Evolutionary conservation across 139 green algal species (phyloP).

Genomic region (Ulvella scutata): DNA sequence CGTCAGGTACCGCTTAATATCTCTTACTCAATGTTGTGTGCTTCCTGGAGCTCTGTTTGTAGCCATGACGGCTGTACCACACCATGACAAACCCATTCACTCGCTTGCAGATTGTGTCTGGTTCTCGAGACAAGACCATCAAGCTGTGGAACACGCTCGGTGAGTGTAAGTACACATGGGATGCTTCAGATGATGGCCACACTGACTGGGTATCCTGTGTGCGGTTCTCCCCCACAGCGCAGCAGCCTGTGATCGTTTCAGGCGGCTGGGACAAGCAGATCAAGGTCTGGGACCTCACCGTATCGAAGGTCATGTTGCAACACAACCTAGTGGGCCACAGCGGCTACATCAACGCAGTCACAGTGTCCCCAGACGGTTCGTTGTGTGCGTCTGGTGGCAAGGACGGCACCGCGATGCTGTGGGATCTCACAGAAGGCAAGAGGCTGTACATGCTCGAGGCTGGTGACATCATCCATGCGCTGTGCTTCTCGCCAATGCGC

Average conservation of each 20-base stretch:
- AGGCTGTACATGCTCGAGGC: slow-evolving; percentile 95
- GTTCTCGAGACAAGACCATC: slow-evolving; percentile 91
- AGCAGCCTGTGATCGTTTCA: slow-evolving; percentile 95
- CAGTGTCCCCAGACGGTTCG: slow-evolving; percentile 96
- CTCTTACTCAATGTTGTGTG: neutral
- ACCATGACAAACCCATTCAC: neutral
- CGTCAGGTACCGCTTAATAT: slow-evolving; percentile 46
- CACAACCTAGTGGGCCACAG: slow-evolving; percentile 90
- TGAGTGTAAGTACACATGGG: slow-evolving; percentile 99
- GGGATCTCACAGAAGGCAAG: slow-evolving; percentile 98
- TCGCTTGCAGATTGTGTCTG: slow-evolving; percentile 86
- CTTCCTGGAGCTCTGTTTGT: no score
- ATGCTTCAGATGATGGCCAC: slow-evolving; percentile 66
- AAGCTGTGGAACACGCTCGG: slow-evolving; percentile 98
- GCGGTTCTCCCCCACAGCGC: slow-evolving; percentile 90
- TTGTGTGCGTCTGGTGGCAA: slow-evolving; percentile 96
- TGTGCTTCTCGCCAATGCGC: slow-evolving; percentile 97
- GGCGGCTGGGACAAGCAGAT: slow-evolving; percentile 93
- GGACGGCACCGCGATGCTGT: slow-evolving; percentile 98
- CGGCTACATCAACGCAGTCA: slow-evolving; percentile 94
- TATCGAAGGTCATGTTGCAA: slow-evolving; percentile 89
- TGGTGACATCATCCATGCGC: slow-evolving; percentile 92
- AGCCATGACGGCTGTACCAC: neutral
- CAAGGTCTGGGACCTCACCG: slow-evolving; percentile 95
- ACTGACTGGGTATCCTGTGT: slow-evolving; percentile 96